Conservation (phyloP, 371 early-diverging fungal genomes). For the Entomophthora muscae region DNA sequence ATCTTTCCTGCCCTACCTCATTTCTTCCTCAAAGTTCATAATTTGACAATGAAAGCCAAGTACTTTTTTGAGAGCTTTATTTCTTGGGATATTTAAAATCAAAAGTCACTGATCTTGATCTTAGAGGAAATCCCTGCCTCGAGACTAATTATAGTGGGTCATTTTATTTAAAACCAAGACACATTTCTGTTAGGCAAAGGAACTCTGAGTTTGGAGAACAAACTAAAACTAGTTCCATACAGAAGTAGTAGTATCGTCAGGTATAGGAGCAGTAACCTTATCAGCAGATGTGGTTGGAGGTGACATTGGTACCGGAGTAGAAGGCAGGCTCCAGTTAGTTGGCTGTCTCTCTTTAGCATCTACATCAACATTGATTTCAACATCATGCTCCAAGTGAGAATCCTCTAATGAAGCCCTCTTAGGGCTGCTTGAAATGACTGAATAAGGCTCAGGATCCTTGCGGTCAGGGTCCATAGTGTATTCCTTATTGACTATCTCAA, state of each 20-base stretch:
- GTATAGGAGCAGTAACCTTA: background rate
- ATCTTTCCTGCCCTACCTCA: no score
- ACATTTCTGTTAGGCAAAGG: no score
- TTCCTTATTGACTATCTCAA: background rate
- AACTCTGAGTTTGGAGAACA: no score
- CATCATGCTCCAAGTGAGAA: background rate
- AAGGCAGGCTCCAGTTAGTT: background rate
- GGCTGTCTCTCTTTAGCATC: background rate
- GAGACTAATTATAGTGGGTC: no score
- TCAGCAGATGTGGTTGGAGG: background rate
- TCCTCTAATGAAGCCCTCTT: background rate
- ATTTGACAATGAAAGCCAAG: no score
- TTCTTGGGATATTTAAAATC: no score
- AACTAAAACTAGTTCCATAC: background rate
- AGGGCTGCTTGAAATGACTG: background rate
- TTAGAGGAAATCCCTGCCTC: no score
- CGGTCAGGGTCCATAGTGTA: background rate
- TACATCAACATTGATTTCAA: background rate
- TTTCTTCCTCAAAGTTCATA: no score
- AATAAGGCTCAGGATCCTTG: background rate
- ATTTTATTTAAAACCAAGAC: no score
- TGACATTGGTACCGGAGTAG: background rate
- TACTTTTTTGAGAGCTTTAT: no score
- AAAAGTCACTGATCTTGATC: no score
- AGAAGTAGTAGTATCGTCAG: background rate